Evolutionary conservation across 345 rosid genomes (phyloP).

Genomic region (Crucihimalaya himalaica): DNA sequence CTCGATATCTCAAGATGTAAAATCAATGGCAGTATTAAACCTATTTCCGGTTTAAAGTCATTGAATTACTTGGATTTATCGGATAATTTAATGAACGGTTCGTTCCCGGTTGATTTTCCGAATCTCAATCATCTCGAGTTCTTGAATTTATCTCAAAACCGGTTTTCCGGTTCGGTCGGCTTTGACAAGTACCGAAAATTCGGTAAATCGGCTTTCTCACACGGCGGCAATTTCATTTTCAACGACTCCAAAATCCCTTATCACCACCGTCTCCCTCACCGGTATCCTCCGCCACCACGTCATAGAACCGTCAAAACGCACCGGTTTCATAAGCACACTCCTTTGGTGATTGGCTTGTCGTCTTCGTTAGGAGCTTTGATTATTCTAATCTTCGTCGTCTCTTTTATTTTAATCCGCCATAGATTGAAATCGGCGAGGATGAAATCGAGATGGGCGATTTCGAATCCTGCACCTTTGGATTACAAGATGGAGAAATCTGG

Average conservation of each 20-base stretch:
- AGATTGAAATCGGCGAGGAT: conserved; percentile 42
- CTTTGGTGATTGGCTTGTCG: conserved; percentile 50
- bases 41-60: conserved; percentile 53
- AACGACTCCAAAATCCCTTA: conserved; percentile 45
- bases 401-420: conserved; percentile 38
- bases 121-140: conserved; percentile 48
- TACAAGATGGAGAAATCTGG: conserved; percentile 87
- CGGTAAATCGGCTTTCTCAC: conserved; percentile 68
- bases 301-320: conserved; percentile 12
- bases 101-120: conserved; percentile 84
- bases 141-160: conserved; percentile 71
- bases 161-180: conserved; percentile 59
- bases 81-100: conserved; percentile 63
- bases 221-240: conserved; percentile 53
- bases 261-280: conserved; percentile 31
- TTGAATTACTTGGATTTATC: conserved; percentile 73
- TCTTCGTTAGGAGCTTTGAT: conserved; percentile 47
- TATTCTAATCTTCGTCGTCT: conserved; percentile 28
- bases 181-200: conserved; percentile 49
- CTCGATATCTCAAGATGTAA: conserved; percentile 73
- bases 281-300: conserved; percentile 20
- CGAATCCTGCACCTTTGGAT: conserved; percentile 61
- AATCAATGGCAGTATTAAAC: conserved; percentile 53
- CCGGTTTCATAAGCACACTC: conserved; percentile 26
- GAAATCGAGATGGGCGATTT: conserved; percentile 85